Evolutionary conservation across 1,284 basidiomycete genomes (phyloP), one percentile per base, ranked within the genome.

Genomic region (Cryptococcus maquisensis): DNA sequence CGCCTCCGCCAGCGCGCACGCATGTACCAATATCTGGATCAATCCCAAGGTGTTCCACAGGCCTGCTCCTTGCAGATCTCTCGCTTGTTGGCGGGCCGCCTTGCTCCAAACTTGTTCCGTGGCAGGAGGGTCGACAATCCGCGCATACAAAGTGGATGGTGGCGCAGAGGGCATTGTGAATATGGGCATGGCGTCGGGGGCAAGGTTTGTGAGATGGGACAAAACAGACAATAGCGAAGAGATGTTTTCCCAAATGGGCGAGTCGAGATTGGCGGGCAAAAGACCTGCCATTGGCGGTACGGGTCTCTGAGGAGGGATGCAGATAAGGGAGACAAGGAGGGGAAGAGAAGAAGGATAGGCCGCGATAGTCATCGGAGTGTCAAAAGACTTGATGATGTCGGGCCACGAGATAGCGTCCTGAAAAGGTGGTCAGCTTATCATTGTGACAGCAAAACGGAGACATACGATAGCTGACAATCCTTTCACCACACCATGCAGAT

Each of bases 1-100:
- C 4, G 51, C 47, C 41, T 72, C 71, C 38, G 71, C 72, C 43
- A 67, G 47, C 1, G 59, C 56, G 38, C 64, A 67, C 4, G 69
- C 71, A 35, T 63, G 55, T 8, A 93, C 86, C 3, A 95, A 79
- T n/a, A 94, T 87, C 71, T 92, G 86, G 60, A 96, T 89, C 36
- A 98, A 78, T 63, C 96, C 93, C 16, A 94, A 78, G 10, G 90
- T 90, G 73, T 98, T 98, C 93, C 94, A 98, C 0, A 90, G 86
- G 63, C 90, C 69, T 12, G 72, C 88, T 2, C 84, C 85, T 69
- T 95, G 90, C 20, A 95, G 88, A 62, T 90, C 72, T 47, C 60
- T 65, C 6, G 71, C 70, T 86, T 42, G 87, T 84, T 16, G 91
- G 86, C 52, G 90, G 79, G 13, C 68, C 9, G 54, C 52, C 54